Base-by-base conservation (phyloP, 2,329 filamentous ascomycete species). In the Phialocephala subalpina region DNA sequence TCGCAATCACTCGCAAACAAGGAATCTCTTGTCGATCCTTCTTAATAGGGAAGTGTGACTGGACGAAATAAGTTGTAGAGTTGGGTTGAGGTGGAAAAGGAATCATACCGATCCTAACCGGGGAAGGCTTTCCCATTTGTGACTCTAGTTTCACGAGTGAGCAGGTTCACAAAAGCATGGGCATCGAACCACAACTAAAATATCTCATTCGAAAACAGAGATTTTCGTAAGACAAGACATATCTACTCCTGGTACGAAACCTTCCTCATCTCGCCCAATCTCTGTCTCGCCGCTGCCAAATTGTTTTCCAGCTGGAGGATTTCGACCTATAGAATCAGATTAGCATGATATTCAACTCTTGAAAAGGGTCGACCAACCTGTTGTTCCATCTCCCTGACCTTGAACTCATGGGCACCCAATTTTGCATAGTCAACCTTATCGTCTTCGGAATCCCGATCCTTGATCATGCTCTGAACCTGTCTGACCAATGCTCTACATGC, bases 321-420 rank as follows among this genome's bases (percentile, higher is more conserved):
- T 81, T 99, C 94, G 77, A 99, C 96, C 94, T 97, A 76, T 55
- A 45, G 62, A 60, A 36, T 67, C 58, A 20, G 36, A 35, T 72
- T 71, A 71, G 58, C 64, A 29, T 11, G 35, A n/a, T 14, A 67
- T 49, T 25, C n/a, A 42, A 18, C 45, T 22, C 9, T 22, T 45
- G 27, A 33, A 53, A 63, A 45, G 40, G 6, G 65, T 45, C 53
- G 40, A 52, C 86, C 74, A 85, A 97, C 94, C 92, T 99, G 96
- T 78, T 99, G 96, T 82, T 99, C 96, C 96, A 99, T 99, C 82
- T 99, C 94, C 74, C 91, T 87, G 60, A 97, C 94, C 86, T 99
- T 99, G 85, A 99, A 98, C 82, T 99, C 96, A 80, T 97, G 95
- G 36, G 91, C 89, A 68, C 92, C 94, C 56, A 99, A 83, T 82